phyloP scores from a whole-genome alignment of 805 yeast genomes.

The Lachancea waltii region DNA sequence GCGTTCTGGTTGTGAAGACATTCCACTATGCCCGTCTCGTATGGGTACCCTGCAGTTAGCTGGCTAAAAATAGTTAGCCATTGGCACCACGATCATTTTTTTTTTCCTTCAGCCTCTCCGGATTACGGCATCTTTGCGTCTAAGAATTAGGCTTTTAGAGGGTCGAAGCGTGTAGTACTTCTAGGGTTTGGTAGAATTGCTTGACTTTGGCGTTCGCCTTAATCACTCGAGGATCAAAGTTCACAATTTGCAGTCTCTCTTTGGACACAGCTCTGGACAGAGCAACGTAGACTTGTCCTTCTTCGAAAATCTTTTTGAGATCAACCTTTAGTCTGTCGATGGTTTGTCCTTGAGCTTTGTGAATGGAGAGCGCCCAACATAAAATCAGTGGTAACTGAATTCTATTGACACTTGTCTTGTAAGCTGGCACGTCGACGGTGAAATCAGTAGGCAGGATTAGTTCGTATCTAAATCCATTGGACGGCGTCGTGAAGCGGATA shows the following conservation, averaged over 20 bases:
- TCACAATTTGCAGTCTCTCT: constrained; percentile 56
- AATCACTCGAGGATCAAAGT: constrained; percentile 55
- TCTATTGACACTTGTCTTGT: constrained; percentile 35
- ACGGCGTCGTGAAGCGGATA: constrained; percentile 28
- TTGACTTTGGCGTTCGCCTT: constrained; percentile 55
- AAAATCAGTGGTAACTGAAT: constrained; percentile 61
- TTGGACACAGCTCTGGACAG: constrained; percentile 69
- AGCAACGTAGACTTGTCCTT: constrained; percentile 82
- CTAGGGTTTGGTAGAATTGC: constrained; percentile 49
- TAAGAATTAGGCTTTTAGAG: no score
- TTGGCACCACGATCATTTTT: no score
- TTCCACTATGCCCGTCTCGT: no score
- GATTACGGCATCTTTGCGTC: no score
- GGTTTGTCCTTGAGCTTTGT: constrained; percentile 83
- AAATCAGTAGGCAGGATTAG: constrained; percentile 38
- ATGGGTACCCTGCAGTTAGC: no score
- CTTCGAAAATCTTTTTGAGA: constrained; percentile 59
- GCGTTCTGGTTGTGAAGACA: no score
- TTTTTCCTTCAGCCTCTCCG: no score
- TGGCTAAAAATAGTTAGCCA: no score
- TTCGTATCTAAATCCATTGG: constrained; percentile 22
- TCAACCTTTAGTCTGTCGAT: constrained; percentile 65
- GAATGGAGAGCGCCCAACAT: constrained; percentile 82
- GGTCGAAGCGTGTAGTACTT: no score
- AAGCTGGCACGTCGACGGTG: constrained; percentile 32